Base-by-base conservation (phyloP, 768 basidiomycete species). In the Boletus speciosus region DNA sequence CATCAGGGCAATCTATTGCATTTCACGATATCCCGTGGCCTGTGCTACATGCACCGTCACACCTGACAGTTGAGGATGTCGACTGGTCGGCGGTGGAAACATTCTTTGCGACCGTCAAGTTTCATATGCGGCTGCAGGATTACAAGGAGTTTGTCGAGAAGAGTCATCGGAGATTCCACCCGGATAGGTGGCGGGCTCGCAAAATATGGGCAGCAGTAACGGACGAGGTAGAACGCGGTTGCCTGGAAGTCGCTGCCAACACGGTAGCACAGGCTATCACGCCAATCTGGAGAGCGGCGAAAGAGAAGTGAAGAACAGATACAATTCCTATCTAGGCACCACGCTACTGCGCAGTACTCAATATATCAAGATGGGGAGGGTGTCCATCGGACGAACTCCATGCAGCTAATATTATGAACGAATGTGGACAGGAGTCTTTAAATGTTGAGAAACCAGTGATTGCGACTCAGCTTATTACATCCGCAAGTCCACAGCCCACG, bases 1-100 rank as follows among this genome's bases (percentile, higher is more conserved):
- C 78, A 4, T 58, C 72, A 36, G 75, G 77, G 21, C 69, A 76
- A 14, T 80, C 83, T 4, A 66, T 90, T n/a, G 67, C 76, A 4
- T 82, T 84, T 54, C 79, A 83, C 43, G 77, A 76, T 38, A 74
- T 93, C 31, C 88, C 90, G 0, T 93, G 90, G 90, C 90, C 90
- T 3, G 82, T 85, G 14, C 66, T 92, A 35, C 73, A 74, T 45
- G 69, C 78, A 21, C 85, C 85, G 2, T 65, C 71, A 19, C 62
- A 67, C 23, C 79, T 84, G 54, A 76, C 76, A 6, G 68, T 86
- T 2, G 81, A 86, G 58, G 85, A 89, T 56, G 76, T 92, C 42
- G 83, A 85, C 52, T 90, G 85, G 84, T 68, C 76, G 11, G 74
- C 84, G 0, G 88, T 91, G 45, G 86, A 88, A 63, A 72, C 72